Conservation (phyloP, 2,329 filamentous ascomycete genomes). For the Neofusicoccum cordaticola region DNA sequence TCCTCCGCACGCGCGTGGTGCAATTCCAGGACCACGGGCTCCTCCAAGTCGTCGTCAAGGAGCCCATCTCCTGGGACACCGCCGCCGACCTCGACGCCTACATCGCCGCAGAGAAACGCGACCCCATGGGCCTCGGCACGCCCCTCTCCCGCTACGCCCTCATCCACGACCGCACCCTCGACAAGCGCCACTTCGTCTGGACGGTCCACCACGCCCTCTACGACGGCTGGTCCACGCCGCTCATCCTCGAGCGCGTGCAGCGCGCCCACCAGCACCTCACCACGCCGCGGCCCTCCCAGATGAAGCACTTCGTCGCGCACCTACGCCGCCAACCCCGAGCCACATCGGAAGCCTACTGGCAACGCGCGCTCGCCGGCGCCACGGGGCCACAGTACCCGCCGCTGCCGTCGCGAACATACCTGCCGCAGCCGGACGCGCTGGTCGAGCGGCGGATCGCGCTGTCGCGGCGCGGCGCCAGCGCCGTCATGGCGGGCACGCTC, state of each 20-base stretch:
- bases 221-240: conserved; percentile 37
- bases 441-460: conserved; percentile 19
- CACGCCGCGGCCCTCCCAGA: conserved; percentile 22
- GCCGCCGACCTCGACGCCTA: conserved; percentile 26
- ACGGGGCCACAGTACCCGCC: conserved; percentile 50
- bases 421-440: conserved; percentile 49
- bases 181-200: conserved; percentile 34
- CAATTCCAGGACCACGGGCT: conserved; percentile 33
- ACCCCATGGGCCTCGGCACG: conserved; percentile 40
- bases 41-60: conserved; percentile 41
- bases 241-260: conserved; percentile 31
- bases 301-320: conserved; percentile 61
- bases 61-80: conserved; percentile 31
- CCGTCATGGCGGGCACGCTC: conserved; percentile 58
- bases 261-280: conserved; percentile 21
- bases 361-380: conserved; percentile 58
- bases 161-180: conserved; percentile 21
- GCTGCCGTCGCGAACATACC: conserved; percentile 53
- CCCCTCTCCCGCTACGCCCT: conserved; percentile 39
- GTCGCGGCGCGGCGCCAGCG: conserved; percentile 36
- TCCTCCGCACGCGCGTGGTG: conserved; percentile 53
- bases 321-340: conserved; percentile 33
- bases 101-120: conserved; percentile 31
- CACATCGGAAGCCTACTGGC: conserved; percentile 65
- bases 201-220: conserved; percentile 43